Evolutionary conservation across 371 early-diverging fungal species (phyloP).

Genomic region (Catenaria anguillulae): DNA sequence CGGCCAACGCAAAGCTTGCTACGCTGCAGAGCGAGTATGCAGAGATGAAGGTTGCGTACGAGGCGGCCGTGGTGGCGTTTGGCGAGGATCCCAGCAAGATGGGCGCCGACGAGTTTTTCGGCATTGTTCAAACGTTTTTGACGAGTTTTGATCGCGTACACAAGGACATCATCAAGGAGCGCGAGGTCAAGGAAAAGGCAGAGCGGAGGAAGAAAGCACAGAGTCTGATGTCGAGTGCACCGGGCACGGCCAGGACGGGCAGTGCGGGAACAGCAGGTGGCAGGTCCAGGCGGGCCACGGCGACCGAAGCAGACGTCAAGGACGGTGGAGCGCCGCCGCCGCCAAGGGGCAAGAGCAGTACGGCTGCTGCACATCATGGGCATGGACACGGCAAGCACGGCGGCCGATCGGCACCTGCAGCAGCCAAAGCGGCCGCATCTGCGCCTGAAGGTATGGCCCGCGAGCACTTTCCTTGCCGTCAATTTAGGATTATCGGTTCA

Average conservation of each 20-base stretch:
- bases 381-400: background rate
- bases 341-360: too few relatives aligned
- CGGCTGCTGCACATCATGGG: too few relatives aligned
- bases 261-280: background rate
- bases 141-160: background rate
- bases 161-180: background rate
- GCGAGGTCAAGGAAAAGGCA: background rate
- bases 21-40: background rate
- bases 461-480: too few relatives aligned
- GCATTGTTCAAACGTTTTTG: background rate
- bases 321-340: too few relatives aligned
- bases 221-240: background rate
- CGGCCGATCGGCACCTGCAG: too few relatives aligned
- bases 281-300: background rate
- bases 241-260: background rate
- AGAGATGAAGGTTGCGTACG: background rate
- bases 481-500: background rate
- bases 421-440: too few relatives aligned
- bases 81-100: constrained; percentile 4
- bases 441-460: background rate
- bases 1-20: background rate
- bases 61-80: background rate
- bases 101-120: constrained; percentile 5
- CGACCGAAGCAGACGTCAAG: too few relatives aligned
- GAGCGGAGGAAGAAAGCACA: background rate